Evolutionary conservation across 1,284 basidiomycete genomes (phyloP).

Genomic region (Leccinum pachyderme): DNA sequence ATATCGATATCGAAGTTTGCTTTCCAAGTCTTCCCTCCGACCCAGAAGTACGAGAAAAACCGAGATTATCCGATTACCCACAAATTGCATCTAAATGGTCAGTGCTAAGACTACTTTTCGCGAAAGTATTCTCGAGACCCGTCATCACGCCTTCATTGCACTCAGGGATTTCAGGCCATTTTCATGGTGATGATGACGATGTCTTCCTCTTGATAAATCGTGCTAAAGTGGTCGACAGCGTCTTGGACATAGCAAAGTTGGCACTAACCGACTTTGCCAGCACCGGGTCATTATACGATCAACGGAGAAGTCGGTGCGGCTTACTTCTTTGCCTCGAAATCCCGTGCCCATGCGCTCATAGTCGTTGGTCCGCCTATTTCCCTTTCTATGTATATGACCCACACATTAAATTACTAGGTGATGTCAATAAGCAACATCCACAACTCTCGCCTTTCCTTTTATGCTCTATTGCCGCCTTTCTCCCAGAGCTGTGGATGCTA

Average conservation of each 20-base stretch:
- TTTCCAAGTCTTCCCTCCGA: too few relatives aligned
- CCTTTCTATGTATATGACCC: not conserved
- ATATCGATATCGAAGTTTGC: too few relatives aligned
- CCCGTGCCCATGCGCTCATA: not conserved
- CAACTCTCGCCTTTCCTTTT: slow-evolving; percentile 3
- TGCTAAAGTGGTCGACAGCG: slow-evolving; percentile 2
- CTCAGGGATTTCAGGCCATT: slow-evolving; percentile 4
- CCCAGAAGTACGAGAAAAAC: too few relatives aligned
- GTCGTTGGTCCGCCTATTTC: slow-evolving; percentile 12
- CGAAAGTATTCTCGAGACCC: slow-evolving; percentile 1
- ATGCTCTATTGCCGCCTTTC: slow-evolving; percentile 5
- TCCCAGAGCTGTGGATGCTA: slow-evolving; percentile 14
- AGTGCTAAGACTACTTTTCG: slow-evolving; percentile 12
- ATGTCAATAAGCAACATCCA: slow-evolving; percentile 17
- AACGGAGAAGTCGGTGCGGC: not conserved
- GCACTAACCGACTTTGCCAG: slow-evolving; percentile 1
- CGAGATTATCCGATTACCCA: too few relatives aligned
- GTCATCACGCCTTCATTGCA: not conserved
- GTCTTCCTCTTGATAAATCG: not conserved
- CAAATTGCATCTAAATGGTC: slow-evolving; percentile 13
- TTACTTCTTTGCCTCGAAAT: slow-evolving; percentile 3
- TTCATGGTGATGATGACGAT: not conserved
- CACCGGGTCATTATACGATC: slow-evolving; percentile 1
- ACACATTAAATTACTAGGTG: slow-evolving; percentile 7
- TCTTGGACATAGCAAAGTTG: slow-evolving; percentile 4